Base-by-base conservation (phyloP, 176 grass and related monocot genomes). In the Aechmea fasciata region DNA sequence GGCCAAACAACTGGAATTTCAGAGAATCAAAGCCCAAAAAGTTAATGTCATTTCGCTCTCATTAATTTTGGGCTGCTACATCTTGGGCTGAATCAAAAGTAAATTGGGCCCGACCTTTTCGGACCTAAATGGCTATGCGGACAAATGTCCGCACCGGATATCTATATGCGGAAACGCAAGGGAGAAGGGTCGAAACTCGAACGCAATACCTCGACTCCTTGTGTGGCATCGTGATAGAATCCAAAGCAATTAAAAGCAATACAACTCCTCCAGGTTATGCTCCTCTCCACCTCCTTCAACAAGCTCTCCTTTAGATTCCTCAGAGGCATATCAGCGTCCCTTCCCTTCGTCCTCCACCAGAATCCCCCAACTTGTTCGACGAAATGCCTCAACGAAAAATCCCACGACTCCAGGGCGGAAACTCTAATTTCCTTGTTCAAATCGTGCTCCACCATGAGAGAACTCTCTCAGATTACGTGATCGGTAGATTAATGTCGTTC, bases 391-490 rank as follows among this genome's bases (percentile, higher is more conserved):
- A 18, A 75, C 62, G 67, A 7, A 9, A 19, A 48, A 50, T 80
- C 61, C 49, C 10, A 53, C 33, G 33, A 41, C 41, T 49, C 51
- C 4, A 73, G 49, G 23, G 69, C 73, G 69, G 59, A 80, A 48
- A 73, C 57, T 18, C 69, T 68, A 61, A 73, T 74, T 62, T 80
- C 63, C 20, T 28, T 17, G 19, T 59, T 68, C 63, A 22, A 54
- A 13, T 67, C 78, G 14, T 80, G 78, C 70, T 65, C 62, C 78
- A 68, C 59, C 24, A 48, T 69, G 62, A 50, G 70, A n/a, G 69
- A 80, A n/a, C 70, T 80, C 17, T 48, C 28, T 11, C 71, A 57
- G 61, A 70, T 82, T 81, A 72, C 29, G 65, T 81, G n/a, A 18
- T 18, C 14, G 71, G 53, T 12, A 28, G 24, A 48, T 14, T 69